Percentiles rank a stretch among this genome's conserved stretches.
phyloP scores from a whole-genome alignment of 176 grass and related monocot species.

The Rhynchospora tenuis region DNA sequence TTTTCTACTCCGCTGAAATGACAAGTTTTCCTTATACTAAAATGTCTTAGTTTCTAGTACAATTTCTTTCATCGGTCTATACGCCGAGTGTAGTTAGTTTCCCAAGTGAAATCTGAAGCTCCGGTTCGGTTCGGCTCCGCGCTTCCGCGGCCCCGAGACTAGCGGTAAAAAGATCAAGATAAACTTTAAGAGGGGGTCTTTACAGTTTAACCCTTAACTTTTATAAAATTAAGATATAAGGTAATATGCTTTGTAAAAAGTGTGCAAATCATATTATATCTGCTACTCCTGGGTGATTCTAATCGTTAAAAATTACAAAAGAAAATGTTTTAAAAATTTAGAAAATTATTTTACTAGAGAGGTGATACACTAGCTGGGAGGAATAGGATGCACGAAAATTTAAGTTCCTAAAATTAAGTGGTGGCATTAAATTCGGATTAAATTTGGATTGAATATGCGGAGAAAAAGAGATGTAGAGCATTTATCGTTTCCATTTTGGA shows the following conservation, averaged over 20 bases:
- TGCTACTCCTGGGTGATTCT: neutral
- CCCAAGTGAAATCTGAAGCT: neutral
- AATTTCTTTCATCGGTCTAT: neutral
- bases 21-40: neutral
- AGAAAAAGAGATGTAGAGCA: neutral
- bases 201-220: neutral
- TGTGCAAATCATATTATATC: neutral
- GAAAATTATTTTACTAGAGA: neutral
- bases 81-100: neutral
- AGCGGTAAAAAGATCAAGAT: neutral
- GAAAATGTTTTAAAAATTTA: neutral
- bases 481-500: neutral
- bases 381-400: too few relatives aligned
- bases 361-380: neutral
- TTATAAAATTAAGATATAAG: neutral
- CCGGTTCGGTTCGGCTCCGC: conserved; percentile 1
- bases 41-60: neutral
- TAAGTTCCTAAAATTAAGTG: neutral
- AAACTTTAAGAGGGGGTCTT: neutral
- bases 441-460: neutral
- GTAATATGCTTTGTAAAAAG: neutral
- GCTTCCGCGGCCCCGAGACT: neutral
- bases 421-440: neutral
- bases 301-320: neutral
- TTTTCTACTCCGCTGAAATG: neutral